Evolutionary conservation across 108 stramenopile species (phyloP).

Genomic region (Cyclotella sp.): DNA sequence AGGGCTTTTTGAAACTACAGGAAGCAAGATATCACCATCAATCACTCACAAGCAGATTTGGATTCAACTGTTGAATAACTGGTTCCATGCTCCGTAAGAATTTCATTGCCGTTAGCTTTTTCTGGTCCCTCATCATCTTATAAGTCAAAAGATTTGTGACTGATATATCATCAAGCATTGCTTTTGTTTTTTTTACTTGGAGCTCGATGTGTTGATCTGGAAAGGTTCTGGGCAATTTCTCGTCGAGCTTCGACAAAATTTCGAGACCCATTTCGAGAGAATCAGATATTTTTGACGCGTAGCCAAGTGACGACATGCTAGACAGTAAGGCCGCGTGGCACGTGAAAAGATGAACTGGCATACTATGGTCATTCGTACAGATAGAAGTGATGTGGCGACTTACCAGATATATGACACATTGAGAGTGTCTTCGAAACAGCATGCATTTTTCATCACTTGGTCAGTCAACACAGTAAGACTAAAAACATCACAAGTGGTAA

Average conservation of each 20-base stretch:
- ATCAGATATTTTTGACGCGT: conserved; percentile 1
- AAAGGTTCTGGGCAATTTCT: neutral
- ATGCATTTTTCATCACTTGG: conserved; percentile 12
- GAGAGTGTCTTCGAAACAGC: conserved; percentile 23
- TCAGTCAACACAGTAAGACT: neutral
- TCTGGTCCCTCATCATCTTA: conserved; percentile 12
- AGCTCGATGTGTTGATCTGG: neutral
- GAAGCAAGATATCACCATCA: no score
- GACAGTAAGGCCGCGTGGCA: neutral
- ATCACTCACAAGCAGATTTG: neutral
- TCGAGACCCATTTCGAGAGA: neutral
- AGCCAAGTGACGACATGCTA: neutral
- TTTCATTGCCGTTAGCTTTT: conserved; percentile 20
- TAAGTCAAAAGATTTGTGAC: conserved; percentile 6
- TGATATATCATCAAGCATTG: conserved; percentile 1
- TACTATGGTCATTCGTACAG: no score
- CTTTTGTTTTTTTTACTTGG: neutral
- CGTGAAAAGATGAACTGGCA: no score
- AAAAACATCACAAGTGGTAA: conserved; percentile 1
- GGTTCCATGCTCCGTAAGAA: neutral
- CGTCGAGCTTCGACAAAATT: conserved; percentile 19
- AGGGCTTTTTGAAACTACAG: no score
- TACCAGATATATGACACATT: neutral
- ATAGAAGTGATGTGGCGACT: no score
- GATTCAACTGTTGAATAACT: neutral